These are phyloP conservation scores for Diaporthe sp. DNA, from an alignment of 2,329 filamentous ascomycete genomes.

Conservation along the genomic window DNA sequence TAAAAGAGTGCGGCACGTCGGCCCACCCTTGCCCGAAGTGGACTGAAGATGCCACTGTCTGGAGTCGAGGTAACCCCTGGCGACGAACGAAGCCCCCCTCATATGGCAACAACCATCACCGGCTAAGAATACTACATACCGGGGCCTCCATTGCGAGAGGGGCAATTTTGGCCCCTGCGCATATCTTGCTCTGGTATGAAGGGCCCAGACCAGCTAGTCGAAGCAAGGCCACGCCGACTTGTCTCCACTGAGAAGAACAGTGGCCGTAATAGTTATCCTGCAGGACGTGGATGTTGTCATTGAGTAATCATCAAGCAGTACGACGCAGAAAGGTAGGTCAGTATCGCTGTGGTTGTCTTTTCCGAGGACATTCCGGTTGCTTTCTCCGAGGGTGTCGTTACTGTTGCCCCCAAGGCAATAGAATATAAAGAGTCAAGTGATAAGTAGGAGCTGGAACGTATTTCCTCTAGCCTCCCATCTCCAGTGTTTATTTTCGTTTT, in stretches of 20 bases:
- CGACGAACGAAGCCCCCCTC: neutral
- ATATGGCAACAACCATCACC: neutral
- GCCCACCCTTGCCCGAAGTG: neutral
- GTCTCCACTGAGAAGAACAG: neutral
- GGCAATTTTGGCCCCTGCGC: neutral
- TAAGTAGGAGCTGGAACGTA: neutral
- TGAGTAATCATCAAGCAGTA: neutral
- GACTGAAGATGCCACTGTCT: neutral
- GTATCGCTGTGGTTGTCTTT: neutral
- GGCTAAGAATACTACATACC: neutral
- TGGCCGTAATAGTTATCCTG: slow-evolving; percentile 10
- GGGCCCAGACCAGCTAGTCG: slow-evolving; percentile 16
- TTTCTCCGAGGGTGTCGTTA: neutral
- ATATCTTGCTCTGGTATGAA: neutral
- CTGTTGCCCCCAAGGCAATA: too few species aligned
- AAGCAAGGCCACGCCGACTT: neutral
- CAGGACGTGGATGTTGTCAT: slow-evolving; percentile 3
- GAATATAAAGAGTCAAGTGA: neutral
- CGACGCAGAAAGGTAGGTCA: neutral
- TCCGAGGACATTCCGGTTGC: neutral
- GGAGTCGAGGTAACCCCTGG: neutral
- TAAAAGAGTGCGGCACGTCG: neutral
- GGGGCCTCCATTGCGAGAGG: neutral
- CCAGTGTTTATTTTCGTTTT: neutral
- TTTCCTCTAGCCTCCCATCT: neutral